Evolutionary conservation across 2,329 filamentous ascomycete genomes (phyloP).

Genomic region (Metarhizium guizhouense): DNA sequence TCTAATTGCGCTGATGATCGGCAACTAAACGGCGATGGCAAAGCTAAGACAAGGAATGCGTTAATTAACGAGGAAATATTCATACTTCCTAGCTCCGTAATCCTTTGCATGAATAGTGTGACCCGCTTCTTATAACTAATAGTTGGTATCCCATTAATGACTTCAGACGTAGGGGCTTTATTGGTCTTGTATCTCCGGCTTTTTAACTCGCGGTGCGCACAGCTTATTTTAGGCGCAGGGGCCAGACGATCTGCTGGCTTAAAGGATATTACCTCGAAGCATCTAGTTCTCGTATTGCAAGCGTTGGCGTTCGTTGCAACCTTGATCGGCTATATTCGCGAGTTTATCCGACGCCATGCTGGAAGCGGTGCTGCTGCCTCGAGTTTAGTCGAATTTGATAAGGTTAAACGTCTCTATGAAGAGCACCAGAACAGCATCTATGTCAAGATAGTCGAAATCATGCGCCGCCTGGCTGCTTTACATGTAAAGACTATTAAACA

Average conservation of each 20-base stretch:
- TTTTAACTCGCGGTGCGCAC: slow-evolving; percentile 91
- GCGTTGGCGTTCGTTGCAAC: slow-evolving; percentile 80
- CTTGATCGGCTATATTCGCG: slow-evolving; percentile 80
- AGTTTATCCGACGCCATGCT: slow-evolving; percentile 76
- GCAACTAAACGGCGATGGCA: slow-evolving; percentile 41
- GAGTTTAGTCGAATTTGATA: slow-evolving; percentile 74
- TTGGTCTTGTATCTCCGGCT: slow-evolving; percentile 81
- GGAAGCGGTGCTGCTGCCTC: slow-evolving; percentile 42
- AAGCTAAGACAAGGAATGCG: slow-evolving; percentile 61
- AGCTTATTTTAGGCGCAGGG: slow-evolving; percentile 89
- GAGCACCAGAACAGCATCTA: slow-evolving; percentile 88
- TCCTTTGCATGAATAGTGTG: slow-evolving; percentile 72
- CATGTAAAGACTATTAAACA: slow-evolving; percentile 68
- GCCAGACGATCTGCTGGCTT: slow-evolving; percentile 81
- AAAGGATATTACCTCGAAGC: slow-evolving; percentile 93
- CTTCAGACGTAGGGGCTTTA: slow-evolving; percentile 67
- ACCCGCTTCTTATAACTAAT: slow-evolving; percentile 77
- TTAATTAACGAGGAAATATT: slow-evolving; percentile 77
- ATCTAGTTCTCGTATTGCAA: slow-evolving; percentile 85
- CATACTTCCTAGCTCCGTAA: slow-evolving; percentile 74
- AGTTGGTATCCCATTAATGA: slow-evolving; percentile 80
- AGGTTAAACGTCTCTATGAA: slow-evolving; percentile 71
- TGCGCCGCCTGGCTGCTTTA: slow-evolving; percentile 65
- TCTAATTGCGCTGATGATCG: slow-evolving; percentile 20
- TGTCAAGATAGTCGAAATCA: slow-evolving; percentile 88